Conservation (phyloP, 768 basidiomycete species). For the Mrakia frigida region DNA sequence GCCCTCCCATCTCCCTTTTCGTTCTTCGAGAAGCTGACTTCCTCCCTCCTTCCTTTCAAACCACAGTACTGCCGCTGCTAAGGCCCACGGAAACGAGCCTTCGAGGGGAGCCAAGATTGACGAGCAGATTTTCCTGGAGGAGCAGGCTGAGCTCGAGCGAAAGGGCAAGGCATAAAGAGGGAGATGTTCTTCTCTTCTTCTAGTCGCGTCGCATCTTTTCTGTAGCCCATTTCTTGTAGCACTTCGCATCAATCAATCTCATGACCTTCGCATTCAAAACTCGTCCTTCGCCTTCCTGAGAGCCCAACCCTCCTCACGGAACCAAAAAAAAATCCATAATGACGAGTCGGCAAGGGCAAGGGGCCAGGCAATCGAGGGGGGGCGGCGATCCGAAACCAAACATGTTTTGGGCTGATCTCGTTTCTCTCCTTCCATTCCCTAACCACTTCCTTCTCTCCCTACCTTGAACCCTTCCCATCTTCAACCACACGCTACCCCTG, state of each 20-base stretch:
- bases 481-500: background rate
- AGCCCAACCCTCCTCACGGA: too few relatives aligned
- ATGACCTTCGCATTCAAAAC: too few relatives aligned
- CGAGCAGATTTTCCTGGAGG: slow-evolving; percentile 28
- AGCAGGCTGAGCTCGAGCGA: slow-evolving; percentile 26
- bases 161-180: background rate
- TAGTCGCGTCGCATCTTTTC: background rate
- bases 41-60: background rate
- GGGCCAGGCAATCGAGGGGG: background rate
- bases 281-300: too few relatives aligned
- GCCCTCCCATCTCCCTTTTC: background rate
- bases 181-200: background rate
- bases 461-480: background rate
- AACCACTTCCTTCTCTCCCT: background rate
- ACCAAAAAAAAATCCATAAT: background rate
- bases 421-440: background rate
- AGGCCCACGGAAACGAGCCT: slow-evolving; percentile 32
- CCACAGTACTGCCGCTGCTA: slow-evolving; percentile 24
- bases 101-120: slow-evolving; percentile 28
- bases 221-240: background rate
- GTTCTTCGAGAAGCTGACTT: background rate
- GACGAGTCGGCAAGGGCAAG: background rate
- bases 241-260: background rate
- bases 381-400: background rate
- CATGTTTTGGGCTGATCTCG: background rate